A percentile compares a stretch with the other conserved stretches of the same genome.
These are phyloP conservation scores for Candida sanyiensis DNA, from an alignment of 805 yeast species.

Conservation along the genomic window DNA sequence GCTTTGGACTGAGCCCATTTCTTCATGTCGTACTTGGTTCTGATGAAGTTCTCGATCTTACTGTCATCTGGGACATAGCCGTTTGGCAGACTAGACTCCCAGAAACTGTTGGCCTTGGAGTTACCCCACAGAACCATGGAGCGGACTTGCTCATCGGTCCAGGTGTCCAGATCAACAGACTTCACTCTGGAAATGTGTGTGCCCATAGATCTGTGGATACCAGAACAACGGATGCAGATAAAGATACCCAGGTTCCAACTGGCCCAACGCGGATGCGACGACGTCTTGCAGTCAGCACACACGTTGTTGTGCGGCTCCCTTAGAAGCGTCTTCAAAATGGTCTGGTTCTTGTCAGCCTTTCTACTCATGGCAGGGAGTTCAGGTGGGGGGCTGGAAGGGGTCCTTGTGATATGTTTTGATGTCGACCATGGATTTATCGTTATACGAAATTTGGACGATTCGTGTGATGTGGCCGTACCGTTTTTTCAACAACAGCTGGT, in stretches of 20 bases:
- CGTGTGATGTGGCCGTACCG: no score
- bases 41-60: constrained; percentile 82
- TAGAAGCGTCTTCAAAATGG: constrained; percentile 66
- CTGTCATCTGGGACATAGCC: constrained; percentile 73
- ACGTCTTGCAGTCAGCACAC: constrained; percentile 89
- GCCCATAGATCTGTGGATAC: constrained; percentile 92
- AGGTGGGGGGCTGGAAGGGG: no score
- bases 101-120: constrained; percentile 63
- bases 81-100: constrained; percentile 77
- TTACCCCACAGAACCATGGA: constrained; percentile 87
- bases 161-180: constrained; percentile 89
- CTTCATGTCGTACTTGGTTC: constrained; percentile 86
- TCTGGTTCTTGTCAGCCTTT: constrained; percentile 23
- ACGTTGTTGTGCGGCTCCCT: constrained; percentile 69
- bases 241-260: constrained; percentile 93
- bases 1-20: constrained; percentile 67
- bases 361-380: constrained; percentile 14
- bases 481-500: no score
- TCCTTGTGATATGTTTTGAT: no score
- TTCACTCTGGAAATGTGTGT: constrained; percentile 92
- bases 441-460: no score
- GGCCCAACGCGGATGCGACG: constrained; percentile 96
- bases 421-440: no score
- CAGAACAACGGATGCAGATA: constrained; percentile 91
- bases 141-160: constrained; percentile 90